Evolutionary conservation across 345 rosid genomes (phyloP).

Genomic region (Excoecaria agallocha): DNA sequence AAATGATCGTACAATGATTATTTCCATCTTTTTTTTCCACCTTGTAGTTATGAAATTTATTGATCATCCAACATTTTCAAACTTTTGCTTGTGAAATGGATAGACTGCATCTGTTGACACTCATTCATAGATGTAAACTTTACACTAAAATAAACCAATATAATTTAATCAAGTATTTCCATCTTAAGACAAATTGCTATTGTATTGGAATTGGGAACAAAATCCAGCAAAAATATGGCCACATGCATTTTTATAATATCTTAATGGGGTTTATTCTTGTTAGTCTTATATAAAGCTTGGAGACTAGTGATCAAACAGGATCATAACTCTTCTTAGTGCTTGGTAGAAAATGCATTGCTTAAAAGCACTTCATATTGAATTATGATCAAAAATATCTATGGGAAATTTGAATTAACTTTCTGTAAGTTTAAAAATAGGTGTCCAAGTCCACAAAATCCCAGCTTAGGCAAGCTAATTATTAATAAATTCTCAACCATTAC

Average conservation of each 20-base stretch:
- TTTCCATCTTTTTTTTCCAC: neutral
- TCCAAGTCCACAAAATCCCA: neutral
- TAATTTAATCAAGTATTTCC: neutral
- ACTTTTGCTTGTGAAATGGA: neutral
- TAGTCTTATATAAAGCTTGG: neutral
- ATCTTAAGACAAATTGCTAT: neutral
- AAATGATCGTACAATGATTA: no score
- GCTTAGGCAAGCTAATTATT: neutral
- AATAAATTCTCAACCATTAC: neutral
- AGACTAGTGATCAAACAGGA: neutral
- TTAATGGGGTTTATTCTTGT: neutral
- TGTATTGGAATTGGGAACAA: neutral
- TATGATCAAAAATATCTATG: neutral
- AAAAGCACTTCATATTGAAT: neutral
- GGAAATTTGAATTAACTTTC: neutral
- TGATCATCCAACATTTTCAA: slow-evolving; percentile 2
- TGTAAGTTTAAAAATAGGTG: neutral
- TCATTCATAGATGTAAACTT: neutral
- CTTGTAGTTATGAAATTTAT: neutral
- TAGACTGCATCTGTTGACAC: neutral
- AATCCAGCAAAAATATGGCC: neutral
- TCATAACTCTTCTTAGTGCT: no score
- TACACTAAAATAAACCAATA: neutral
- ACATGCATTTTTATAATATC: neutral
- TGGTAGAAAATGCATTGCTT: neutral